Evolutionary conservation across 805 yeast genomes (phyloP).

Genomic region (Wickerhamomyces rabaulensis): DNA sequence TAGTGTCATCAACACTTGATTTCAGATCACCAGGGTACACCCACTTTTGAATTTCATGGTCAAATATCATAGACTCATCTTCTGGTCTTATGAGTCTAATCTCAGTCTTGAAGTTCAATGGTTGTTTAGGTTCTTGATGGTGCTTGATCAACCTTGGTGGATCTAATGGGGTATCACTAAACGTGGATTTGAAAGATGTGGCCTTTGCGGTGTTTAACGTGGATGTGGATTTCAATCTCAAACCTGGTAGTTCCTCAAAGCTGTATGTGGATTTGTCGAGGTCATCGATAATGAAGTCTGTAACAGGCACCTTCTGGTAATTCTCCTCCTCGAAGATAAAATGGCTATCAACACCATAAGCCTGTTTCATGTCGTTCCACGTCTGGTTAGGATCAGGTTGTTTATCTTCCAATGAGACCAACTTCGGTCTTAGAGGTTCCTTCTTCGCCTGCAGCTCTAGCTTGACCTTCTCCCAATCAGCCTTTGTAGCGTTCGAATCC

Average conservation of each 20-base stretch:
- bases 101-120: constrained; percentile 9
- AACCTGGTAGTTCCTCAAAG: constrained; percentile 19
- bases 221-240: constrained; percentile 10
- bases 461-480: neutral
- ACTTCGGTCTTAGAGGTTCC: neutral
- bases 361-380: constrained; percentile 21
- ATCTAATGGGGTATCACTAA: constrained; percentile 21
- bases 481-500: neutral
- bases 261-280: constrained; percentile 17
- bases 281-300: neutral
- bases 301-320: neutral
- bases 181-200: constrained; percentile 14
- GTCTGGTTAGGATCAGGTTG: constrained; percentile 8
- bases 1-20: neutral
- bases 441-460: neutral
- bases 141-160: constrained; percentile 19
- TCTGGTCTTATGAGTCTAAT: constrained; percentile 19
- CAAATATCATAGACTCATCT: constrained; percentile 21
- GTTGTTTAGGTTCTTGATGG: neutral
- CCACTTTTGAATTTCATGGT: constrained; percentile 15
- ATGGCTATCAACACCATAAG: constrained; percentile 10
- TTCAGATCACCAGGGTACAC: constrained; percentile 1
- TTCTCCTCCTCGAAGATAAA: constrained; percentile 6
- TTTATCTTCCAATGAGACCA: neutral
- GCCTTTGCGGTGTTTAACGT: constrained; percentile 15